phyloP scores from a whole-genome alignment of 2,329 filamentous ascomycete species.

The Sclerotinia borealis region DNA sequence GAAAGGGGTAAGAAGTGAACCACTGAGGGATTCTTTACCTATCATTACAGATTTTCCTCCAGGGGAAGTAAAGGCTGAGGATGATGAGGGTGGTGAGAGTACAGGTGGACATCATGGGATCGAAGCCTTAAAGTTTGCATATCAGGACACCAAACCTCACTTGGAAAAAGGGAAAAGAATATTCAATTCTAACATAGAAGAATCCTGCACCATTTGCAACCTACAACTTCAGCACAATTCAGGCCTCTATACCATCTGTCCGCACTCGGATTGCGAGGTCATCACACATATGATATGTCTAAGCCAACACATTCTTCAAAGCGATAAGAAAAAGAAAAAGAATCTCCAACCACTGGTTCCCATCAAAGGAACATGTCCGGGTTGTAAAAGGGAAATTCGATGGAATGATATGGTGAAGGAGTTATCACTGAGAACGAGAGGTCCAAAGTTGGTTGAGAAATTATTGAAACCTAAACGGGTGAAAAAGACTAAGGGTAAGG shows the following conservation, averaged over 20 bases:
- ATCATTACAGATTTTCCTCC: slow-evolving; percentile 26
- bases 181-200: slow-evolving; percentile 51
- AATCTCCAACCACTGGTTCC: slow-evolving; percentile 51
- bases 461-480: slow-evolving; percentile 48
- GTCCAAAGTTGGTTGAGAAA: slow-evolving; percentile 61
- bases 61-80: not conserved
- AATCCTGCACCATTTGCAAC: slow-evolving; percentile 48
- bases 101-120: slow-evolving; percentile 38
- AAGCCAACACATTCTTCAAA: slow-evolving; percentile 45
- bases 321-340: slow-evolving; percentile 29
- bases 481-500: slow-evolving; percentile 16
- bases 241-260: slow-evolving; percentile 53
- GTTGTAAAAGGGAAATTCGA: slow-evolving; percentile 53
- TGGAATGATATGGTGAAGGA: slow-evolving; percentile 83
- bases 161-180: slow-evolving; percentile 50
- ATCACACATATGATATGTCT: slow-evolving; percentile 57
- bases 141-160: slow-evolving; percentile 46
- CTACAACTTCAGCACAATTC: slow-evolving; percentile 40
- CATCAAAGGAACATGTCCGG: slow-evolving; percentile 61
- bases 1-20: slow-evolving; percentile 28
- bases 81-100: not conserved
- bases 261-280: slow-evolving; percentile 46
- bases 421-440: slow-evolving; percentile 66
- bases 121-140: slow-evolving; percentile 49
- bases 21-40: slow-evolving; percentile 20